Conservation (phyloP, 371 early-diverging fungal species). For the Batrachochytrium dendrobatidis region DNA sequence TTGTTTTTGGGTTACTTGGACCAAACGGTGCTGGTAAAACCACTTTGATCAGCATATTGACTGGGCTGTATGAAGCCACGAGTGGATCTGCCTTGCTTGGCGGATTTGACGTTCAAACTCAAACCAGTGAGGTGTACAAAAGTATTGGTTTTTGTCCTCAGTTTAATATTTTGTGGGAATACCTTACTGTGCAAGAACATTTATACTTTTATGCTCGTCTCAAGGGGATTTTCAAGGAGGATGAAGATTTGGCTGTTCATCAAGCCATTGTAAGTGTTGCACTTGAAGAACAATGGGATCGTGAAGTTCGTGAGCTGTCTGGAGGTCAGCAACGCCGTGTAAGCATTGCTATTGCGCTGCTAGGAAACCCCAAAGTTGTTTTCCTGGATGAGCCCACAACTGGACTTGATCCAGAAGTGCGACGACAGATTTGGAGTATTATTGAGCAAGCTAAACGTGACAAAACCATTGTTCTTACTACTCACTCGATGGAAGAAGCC, state of each 20-base stretch:
- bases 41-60: conserved; percentile 57
- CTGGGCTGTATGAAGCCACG: conserved; percentile 53
- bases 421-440: conserved; percentile 60
- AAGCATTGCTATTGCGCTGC: conserved; percentile 55
- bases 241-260: conserved; percentile 42
- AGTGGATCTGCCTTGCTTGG: conserved; percentile 45
- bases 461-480: conserved; percentile 53
- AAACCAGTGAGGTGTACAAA: conserved; percentile 50
- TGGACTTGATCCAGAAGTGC: conserved; percentile 58
- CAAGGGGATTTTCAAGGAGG: conserved; percentile 46
- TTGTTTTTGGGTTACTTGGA: conserved; percentile 50
- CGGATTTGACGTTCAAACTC: conserved; percentile 46
- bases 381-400: conserved; percentile 50
- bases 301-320: conserved; percentile 40
- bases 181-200: conserved; percentile 61
- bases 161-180: conserved; percentile 64
- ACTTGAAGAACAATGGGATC: conserved; percentile 16
- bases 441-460: conserved; percentile 42
- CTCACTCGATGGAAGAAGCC: conserved; percentile 74
- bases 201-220: conserved; percentile 60
- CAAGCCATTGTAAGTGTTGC: conserved; percentile 17
- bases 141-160: conserved; percentile 66
- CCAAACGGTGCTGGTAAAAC: conserved; percentile 51
- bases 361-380: conserved; percentile 52
- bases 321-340: conserved; percentile 57